A percentile compares a stretch with the other conserved stretches of the same genome.
Conservation (phyloP, 1,284 basidiomycete genomes). For the Malassezia restricta region DNA sequence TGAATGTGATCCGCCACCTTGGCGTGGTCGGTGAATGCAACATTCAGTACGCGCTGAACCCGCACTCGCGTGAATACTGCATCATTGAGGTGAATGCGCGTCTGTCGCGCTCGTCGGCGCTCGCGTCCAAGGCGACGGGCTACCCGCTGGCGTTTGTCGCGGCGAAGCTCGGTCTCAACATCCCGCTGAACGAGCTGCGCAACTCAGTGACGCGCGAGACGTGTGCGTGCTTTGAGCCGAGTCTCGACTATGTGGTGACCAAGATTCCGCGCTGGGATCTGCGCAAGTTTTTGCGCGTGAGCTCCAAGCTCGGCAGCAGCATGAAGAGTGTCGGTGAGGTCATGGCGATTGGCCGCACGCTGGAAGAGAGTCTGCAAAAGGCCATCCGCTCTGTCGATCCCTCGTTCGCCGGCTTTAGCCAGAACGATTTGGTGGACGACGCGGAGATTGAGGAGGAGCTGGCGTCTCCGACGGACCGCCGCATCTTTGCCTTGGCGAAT, state of each 20-base stretch:
- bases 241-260: conserved; percentile 90
- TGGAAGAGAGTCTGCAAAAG: conserved; percentile 96
- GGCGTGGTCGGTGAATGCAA: conserved; percentile 97
- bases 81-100: conserved; percentile 99
- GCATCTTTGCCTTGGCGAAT: conserved; percentile 78
- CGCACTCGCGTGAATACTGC: conserved; percentile 86
- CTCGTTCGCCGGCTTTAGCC: conserved; percentile 76
- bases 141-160: conserved; percentile 98
- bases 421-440: conserved; percentile 62
- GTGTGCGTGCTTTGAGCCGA: conserved; percentile 93
- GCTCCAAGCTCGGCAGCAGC: conserved; percentile 36
- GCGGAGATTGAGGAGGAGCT: conserved; percentile 75
- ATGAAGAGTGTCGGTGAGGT: conserved; percentile 99
- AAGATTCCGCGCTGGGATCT: conserved; percentile 99
- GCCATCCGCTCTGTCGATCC: conserved; percentile 94
- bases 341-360: conserved; percentile 95
- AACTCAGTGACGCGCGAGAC: conserved; percentile 95
- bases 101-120: conserved; percentile 88
- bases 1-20: conserved; percentile 93
- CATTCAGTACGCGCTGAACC: conserved; percentile 96
- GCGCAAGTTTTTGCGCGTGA: conserved; percentile 69
- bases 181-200: conserved; percentile 93
- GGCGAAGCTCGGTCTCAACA: conserved; percentile 89
- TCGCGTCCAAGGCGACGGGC: conserved; percentile 95
- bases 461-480: conserved; percentile 75